A percentile compares a stretch with the other conserved stretches of the same genome.
phyloP scores from a whole-genome alignment of 2,329 filamentous ascomycete species.

The Nigrograna mackinnonii region DNA sequence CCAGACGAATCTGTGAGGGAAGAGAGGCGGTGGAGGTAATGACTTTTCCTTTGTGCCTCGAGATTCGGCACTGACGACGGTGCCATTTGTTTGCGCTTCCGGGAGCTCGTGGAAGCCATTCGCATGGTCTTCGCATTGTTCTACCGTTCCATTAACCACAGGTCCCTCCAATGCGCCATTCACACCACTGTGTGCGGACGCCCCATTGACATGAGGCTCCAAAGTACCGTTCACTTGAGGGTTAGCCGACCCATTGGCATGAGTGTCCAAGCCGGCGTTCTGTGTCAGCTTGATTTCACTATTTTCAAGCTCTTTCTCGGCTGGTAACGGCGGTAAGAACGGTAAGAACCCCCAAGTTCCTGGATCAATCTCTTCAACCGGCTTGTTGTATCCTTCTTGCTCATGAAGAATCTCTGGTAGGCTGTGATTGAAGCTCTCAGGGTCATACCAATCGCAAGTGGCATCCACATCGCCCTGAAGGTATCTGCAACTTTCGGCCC shows the following conservation, averaged over 20 bases:
- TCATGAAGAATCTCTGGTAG: constrained; percentile 23
- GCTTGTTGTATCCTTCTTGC: constrained; percentile 13
- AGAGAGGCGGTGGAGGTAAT: constrained; percentile 18
- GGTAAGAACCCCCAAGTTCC: constrained; percentile 20
- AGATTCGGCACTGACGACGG: background rate
- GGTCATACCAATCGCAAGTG: constrained; percentile 21
- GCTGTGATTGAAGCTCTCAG: constrained; percentile 24
- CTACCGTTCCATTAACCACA: background rate
- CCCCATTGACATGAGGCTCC: too few species aligned
- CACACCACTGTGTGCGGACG: background rate
- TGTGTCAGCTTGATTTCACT: too few species aligned
- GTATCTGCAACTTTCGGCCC: constrained; percentile 27
- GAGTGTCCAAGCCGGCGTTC: too few species aligned
- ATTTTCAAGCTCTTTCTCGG: too few species aligned
- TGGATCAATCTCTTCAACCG: constrained; percentile 18
- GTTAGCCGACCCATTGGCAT: too few species aligned
- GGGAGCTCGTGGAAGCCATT: too few species aligned
- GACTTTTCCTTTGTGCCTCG: background rate
- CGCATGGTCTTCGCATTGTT: too few species aligned
- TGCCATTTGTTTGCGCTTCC: too few species aligned
- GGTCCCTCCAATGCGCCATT: background rate
- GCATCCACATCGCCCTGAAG: constrained; percentile 22
- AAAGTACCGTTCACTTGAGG: too few species aligned
- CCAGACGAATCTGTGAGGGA: constrained; percentile 29
- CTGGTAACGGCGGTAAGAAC: constrained; percentile 16